phyloP scores from a whole-genome alignment of 169 alveolate genomes.

The Amoebophrya sp. region DNA sequence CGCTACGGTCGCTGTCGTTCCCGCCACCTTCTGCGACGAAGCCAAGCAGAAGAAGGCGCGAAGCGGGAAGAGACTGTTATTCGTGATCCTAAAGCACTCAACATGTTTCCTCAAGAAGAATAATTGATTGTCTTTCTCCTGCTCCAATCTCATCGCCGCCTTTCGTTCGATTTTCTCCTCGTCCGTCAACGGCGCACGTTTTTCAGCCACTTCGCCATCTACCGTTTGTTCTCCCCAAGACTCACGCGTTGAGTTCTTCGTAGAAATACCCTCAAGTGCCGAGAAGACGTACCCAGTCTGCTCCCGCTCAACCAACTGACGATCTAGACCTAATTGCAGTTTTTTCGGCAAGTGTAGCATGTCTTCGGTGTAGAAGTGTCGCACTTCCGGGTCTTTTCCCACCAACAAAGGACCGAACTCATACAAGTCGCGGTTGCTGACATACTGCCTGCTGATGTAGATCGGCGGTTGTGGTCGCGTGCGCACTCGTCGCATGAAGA shows the following conservation, averaged over 20 bases:
- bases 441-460: constrained; percentile 59
- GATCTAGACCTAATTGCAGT: not conserved
- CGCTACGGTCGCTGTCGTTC: not conserved
- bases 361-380: not conserved
- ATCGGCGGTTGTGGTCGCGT: constrained; percentile 60
- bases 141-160: not conserved
- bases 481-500: constrained; percentile 60
- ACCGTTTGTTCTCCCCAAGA: not conserved
- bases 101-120: constrained; percentile 29
- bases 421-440: constrained; percentile 61
- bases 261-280: not conserved
- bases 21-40: constrained; percentile 7
- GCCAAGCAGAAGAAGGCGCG: constrained; percentile 15
- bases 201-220: not conserved
- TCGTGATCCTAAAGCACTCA: constrained; percentile 48
- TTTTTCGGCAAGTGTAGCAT: not conserved
- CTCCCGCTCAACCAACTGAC: not conserved
- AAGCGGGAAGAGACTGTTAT: constrained; percentile 44
- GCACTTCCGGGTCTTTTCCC: constrained; percentile 51
- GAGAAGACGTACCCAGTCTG: not conserved
- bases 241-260: not conserved
- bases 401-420: constrained; percentile 88
- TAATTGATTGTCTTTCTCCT: not conserved
- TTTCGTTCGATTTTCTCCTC: constrained; percentile 31
- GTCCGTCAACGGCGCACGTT: not conserved